A percentile compares a stretch with the other conserved stretches of the same genome.
Evolutionary conservation across 1,139 yeast genomes (phyloP).

Genomic region (Geotrichum macrosporum): DNA sequence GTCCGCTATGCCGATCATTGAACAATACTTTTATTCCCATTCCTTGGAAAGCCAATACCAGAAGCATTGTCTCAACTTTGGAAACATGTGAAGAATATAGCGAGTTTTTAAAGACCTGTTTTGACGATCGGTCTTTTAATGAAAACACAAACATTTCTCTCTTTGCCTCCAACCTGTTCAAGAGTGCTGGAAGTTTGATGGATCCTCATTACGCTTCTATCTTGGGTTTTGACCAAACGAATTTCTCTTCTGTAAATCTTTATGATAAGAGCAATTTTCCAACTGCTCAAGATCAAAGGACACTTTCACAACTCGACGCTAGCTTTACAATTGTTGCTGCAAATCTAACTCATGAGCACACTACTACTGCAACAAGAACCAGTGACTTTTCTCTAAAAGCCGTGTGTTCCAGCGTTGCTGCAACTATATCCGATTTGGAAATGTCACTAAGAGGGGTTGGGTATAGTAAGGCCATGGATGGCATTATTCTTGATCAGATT

Average conservation of each 20-base stretch:
- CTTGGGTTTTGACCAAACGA: not conserved
- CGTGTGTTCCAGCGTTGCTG: slow-evolving; percentile 10
- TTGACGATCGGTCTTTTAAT: slow-evolving; percentile 2
- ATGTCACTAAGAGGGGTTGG: slow-evolving; percentile 59
- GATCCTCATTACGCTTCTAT: slow-evolving; percentile 5
- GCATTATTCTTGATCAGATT: slow-evolving; percentile 52
- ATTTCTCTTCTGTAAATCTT: not conserved
- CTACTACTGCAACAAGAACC: not conserved
- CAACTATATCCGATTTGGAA: slow-evolving; percentile 59
- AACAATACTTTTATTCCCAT: slow-evolving; percentile 82
- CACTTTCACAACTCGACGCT: slow-evolving; percentile 1
- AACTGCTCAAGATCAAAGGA: slow-evolving; percentile 2
- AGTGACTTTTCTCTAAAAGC: slow-evolving; percentile 8
- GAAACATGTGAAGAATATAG: slow-evolving; percentile 5
- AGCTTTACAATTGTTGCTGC: slow-evolving; percentile 8
- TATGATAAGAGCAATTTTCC: slow-evolving; percentile 1
- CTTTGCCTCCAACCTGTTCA: slow-evolving; percentile 1
- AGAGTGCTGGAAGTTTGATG: slow-evolving; percentile 6
- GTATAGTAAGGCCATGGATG: slow-evolving; percentile 37
- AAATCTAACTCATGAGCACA: slow-evolving; percentile 5
- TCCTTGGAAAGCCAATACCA: slow-evolving; percentile 41
- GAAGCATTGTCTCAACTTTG: slow-evolving; percentile 24
- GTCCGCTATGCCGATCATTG: slow-evolving; percentile 87
- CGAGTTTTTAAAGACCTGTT: slow-evolving; percentile 6
- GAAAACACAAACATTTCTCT: not conserved